Conservation (phyloP, 768 basidiomycete genomes). For the Calocybe gangraenosa region DNA sequence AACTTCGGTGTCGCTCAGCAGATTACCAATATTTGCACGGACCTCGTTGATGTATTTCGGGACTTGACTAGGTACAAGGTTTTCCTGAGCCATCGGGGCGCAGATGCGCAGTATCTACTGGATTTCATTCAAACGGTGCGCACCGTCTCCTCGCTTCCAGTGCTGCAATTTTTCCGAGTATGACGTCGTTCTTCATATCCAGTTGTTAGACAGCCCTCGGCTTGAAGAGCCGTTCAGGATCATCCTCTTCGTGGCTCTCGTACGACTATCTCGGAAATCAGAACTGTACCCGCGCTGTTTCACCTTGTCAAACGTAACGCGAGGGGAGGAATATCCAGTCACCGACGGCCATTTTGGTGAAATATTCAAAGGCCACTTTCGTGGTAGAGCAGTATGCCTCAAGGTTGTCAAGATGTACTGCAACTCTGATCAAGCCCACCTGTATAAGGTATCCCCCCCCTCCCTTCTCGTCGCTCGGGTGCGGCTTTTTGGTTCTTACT, state of each 20-base stretch:
- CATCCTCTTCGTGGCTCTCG: conserved; percentile 16
- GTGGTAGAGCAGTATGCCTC: conserved; percentile 19
- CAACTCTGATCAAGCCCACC: conserved; percentile 13
- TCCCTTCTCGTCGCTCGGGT: background rate
- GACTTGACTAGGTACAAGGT: conserved; percentile 15
- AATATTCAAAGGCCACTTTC: conserved; percentile 20
- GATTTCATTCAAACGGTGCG: conserved; percentile 24
- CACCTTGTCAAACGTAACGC: conserved; percentile 12
- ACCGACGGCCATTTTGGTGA: conserved; percentile 25
- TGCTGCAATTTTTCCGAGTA: background rate
- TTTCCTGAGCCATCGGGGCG: conserved; percentile 15
- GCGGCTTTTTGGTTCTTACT: background rate
- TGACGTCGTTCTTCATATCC: background rate
- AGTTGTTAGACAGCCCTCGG: conserved; percentile 17
- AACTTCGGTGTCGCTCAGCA: conserved; percentile 1
- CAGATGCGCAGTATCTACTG: conserved; percentile 17
- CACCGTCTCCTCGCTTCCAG: background rate
- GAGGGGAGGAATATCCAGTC: conserved; percentile 6
- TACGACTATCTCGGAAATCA: conserved; percentile 21
- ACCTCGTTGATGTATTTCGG: conserved; percentile 13
- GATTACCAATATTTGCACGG: conserved; percentile 11
- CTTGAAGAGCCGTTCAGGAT: conserved; percentile 12
- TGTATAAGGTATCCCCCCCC: conserved; percentile 19
- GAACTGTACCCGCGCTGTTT: conserved; percentile 25
- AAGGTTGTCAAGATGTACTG: conserved; percentile 24